Base-by-base conservation (phyloP, 2,329 filamentous ascomycete species). In the Phialophora macrospora region DNA sequence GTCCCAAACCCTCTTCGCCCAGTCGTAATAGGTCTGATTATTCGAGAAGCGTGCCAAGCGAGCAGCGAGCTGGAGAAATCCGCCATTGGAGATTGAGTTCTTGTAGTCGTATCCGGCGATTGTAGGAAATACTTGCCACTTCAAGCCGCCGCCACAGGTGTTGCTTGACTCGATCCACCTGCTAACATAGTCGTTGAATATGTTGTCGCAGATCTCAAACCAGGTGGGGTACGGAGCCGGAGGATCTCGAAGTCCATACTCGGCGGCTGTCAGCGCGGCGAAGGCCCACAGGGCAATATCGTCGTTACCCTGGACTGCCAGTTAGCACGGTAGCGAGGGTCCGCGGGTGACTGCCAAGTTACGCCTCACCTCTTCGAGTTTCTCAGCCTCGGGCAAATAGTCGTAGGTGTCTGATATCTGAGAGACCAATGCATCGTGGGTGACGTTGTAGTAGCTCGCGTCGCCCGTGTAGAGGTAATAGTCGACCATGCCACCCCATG, bases 71-170 rank as follows among this genome's bases (percentile, higher is more conserved):
- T 85, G 82, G 74, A 86, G 85, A 62, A 86, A 80, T 17, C 80
- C 83, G 1, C 84, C 84, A 68, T 86, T 86, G 14, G 82, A 83
- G 67, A 86, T 82, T 11, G 81, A 79, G 70, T 87, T 87, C 70
- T 86, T 86, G 70, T 83, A 85, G 60, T 78, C 76, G 69, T 81
- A 86, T 9, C 91, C 91, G 60, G 83, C 85, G 78, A 92, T 92
- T 78, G 88, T 90, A 11, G 85, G 83, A 79, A 89, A 93, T 65
- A 95, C 90, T 79, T 96, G 92, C 92, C 92, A 96, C 68, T 90
- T 86, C 67, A 96, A 78, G 11, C 92, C 92, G 55, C 92, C 92
- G 38, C 80, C 81, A 76, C 92, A 96, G 0, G 81, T 82, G 0
- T 80, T 79, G 24, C 52, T 61, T 26, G 59, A 14, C 14, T 6